These are phyloP conservation scores for Kwoniella europaea DNA, from an alignment of 768 basidiomycete species.

Conservation along the genomic window DNA sequence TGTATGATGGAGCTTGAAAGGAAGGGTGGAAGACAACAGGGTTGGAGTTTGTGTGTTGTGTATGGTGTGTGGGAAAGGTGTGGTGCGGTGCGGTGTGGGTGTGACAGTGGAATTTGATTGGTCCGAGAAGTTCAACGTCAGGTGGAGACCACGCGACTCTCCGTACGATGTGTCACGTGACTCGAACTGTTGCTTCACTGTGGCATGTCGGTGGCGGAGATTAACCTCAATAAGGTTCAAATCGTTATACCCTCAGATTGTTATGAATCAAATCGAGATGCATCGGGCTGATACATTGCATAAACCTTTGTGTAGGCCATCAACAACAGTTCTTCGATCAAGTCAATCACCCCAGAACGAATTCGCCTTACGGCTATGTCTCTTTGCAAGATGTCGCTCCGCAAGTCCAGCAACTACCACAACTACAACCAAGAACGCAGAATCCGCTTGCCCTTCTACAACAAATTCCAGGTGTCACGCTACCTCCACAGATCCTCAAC, in stretches of 20 bases:
- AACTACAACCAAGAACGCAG: neutral
- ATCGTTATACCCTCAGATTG: neutral
- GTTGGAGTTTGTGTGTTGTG: no score
- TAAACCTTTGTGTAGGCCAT: neutral
- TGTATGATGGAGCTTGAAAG: neutral
- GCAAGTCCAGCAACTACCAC: conserved; percentile 1
- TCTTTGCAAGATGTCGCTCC: conserved; percentile 25
- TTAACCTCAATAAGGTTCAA: neutral
- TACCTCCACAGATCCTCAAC: neutral
- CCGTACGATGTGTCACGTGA: conserved; percentile 4
- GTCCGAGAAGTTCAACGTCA: neutral
- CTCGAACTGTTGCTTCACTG: neutral
- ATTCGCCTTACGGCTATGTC: conserved; percentile 17
- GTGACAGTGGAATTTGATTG: conserved; percentile 1
- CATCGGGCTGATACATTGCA: conserved; percentile 18
- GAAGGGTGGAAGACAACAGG: neutral
- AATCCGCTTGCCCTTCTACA: neutral
- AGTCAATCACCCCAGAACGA: neutral
- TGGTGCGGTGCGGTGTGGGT: neutral
- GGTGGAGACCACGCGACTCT: conserved; percentile 4
- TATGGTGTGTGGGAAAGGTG: conserved; percentile 2
- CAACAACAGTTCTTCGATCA: neutral
- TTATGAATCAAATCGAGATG: neutral
- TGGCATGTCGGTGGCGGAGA: neutral
- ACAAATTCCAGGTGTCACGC: neutral